Base-by-base conservation (phyloP, 1,139 yeast genomes). In the Sugiyamaella japonica region DNA sequence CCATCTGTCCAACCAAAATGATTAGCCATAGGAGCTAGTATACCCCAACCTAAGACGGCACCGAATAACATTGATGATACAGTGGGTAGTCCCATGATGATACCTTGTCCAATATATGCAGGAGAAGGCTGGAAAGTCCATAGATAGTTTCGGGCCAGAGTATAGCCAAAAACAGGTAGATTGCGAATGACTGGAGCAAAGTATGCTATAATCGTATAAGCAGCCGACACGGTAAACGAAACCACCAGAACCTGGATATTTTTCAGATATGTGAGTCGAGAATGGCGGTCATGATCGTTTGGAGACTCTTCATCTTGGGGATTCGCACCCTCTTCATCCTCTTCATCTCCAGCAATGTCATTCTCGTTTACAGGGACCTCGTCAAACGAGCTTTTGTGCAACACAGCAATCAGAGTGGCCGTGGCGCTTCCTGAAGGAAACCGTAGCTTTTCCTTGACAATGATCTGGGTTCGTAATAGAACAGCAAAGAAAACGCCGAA, bases 371-470 rank as follows among this genome's bases (percentile, higher is more conserved):
- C 60, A 29, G 53, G 54, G 12, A 48, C 54, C 9, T 56, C 57
- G 31, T 60, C 61, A 43, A 63, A 52, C 7, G 60, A 59, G 8
- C 63, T 81, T 45, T 86, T 85, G 70, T 89, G 96, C 40, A 93
- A 75, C 0, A 93, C 97, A 0, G 95, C 82, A 25, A 93, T 91
- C 63, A 93, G 75, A 1, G 96, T 89, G 0, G 97, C 98, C 0
- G 98, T 93, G 1, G 99, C 98, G 61, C 89, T 84, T 0, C 99
- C 99, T 34, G 96, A 88, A 0, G 99, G 99, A 66, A 93, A 93
- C 5, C 93, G 88, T 47, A 93, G 76, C 66, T 88, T 88, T 63
- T 90, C 97, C 62, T 81, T 82, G 16, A 90, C 82, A 40, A 93
- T 85, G 34, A 90, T 96, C 68, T 89, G 96, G 57, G 81, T 81